Evolutionary conservation across 129 eudicot species (phyloP).

Genomic region (Helianthus annuus): DNA sequence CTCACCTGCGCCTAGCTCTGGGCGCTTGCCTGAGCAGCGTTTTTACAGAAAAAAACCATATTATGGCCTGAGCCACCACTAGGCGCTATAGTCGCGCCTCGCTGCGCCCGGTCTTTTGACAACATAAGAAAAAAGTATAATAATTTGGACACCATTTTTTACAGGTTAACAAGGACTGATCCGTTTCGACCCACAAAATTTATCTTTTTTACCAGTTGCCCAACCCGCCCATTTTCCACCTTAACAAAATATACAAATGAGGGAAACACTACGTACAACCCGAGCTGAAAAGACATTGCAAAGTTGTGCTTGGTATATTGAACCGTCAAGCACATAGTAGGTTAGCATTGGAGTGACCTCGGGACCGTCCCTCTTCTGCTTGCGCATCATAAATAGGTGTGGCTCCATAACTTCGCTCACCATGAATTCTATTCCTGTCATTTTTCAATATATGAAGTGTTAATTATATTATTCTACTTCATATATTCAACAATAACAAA

Average conservation of each 20-base stretch:
- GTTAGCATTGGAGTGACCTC: constrained; percentile 93
- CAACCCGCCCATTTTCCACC: background rate
- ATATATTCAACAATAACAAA: background rate
- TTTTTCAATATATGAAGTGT: constrained; percentile 57
- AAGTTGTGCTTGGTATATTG: constrained; percentile 96
- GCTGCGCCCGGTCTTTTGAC: too few species aligned
- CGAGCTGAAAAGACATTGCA: constrained; percentile 93
- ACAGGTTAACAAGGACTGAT: background rate
- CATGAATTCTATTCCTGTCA: constrained; percentile 75
- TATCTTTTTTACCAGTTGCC: background rate
- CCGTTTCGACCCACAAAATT: background rate
- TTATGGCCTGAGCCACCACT: too few species aligned
- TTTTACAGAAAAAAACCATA: too few species aligned
- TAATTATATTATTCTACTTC: constrained; percentile 2
- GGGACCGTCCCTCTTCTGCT: constrained; percentile 72
- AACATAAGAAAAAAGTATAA: too few species aligned
- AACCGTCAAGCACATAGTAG: constrained; percentile 89
- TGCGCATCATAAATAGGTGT: constrained; percentile 80
- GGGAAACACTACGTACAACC: constrained; percentile 57
- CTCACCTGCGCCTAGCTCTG: too few species aligned
- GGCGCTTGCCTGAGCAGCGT: too few species aligned
- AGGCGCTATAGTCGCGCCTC: too few species aligned
- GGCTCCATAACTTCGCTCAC: constrained; percentile 90
- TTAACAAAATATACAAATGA: background rate
- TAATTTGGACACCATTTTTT: background rate